Base-by-base conservation (phyloP, 2,329 filamentous ascomycete genomes). In the Pseudocercospora ulei region DNA sequence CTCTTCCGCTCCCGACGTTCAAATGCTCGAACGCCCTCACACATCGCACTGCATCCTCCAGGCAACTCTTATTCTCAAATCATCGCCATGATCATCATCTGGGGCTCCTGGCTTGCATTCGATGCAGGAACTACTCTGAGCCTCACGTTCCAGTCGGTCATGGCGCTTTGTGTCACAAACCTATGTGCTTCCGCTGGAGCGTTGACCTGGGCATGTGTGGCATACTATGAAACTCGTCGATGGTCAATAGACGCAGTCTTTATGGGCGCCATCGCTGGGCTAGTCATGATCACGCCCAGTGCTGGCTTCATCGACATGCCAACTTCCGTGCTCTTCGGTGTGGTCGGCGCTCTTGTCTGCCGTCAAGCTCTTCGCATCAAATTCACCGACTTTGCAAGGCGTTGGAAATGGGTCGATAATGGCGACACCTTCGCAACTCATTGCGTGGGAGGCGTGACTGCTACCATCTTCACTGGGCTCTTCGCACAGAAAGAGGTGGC, bases 341-440 rank as follows among this genome's bases (percentile, higher is more conserved):
- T 71, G 4, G 47, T 65, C 0, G 68, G 68, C 0, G 67, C 69
- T 1, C 22, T 67, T 1, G 52, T 69, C 7, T 71, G 67, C 41
- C 62, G 70, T 1, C 70, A 73, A 54, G 68, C 68, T 8, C 49
- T 73, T 35, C 58, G 68, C 1, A 69, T 73, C 51, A 73, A 73
- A 51, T 70, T 67, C 43, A 71, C 66, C 1, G 62, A 66, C 8
- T 56, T 64, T 18, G 69, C 70, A 4, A 55, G 60, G n/a, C 54
- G 59, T 2, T 64, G 62, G 56, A 57, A 64, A 20, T 73, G 68
- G 70, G 69, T 73, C 0, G 70, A 72, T 44, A 71, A 71, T 43
- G 70, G 68, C 1, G 70, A 73, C 50, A 72, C 69, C 0, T 72
- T 72, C 49, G 70, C 70, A 3, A 72, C 69, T 3, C 69, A 72